Evolutionary conservation across 2,329 filamentous ascomycete genomes (phyloP), one percentile per base, ranked within the genome.

Genomic region (Talaromyces marneffei): DNA sequence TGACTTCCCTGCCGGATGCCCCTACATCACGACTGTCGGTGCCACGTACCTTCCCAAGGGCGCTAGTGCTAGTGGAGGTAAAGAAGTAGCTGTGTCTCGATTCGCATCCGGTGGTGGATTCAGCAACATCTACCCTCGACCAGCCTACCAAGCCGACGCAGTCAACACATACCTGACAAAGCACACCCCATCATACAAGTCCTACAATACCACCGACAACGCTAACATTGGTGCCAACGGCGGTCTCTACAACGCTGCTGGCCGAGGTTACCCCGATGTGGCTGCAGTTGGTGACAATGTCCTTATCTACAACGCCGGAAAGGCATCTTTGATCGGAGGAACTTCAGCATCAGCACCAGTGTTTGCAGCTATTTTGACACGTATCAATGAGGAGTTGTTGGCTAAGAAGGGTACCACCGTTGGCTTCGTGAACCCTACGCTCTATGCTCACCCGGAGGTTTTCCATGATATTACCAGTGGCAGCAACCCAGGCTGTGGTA

Each of bases 381-480:
- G 89, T 4, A 74, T 89, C 60, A 89, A 89, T 65, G 85, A 88
- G 66, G 84, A 82, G 0, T 75, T 84, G 37, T 70, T 87, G 20
- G 72, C 78, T 0, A 74, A 72, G 6, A 81, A 81, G 4, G 79
- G 82, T 68, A 68, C 78, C 0, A 71, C 77, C 0, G 72, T 87
- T 40, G 85, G 85, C 0, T 87, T 84, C 74, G 64, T 87, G 53
- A 87, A 87, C 66, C 84, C 84, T 0, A 85, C 82, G 80, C 68
- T 87, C 4, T 87, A 87, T 68, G 70, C 59, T n/a, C 31, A 75
- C 40, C 70, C 72, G 0, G 67, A 68, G 48, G 70, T 65, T 0
- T 72, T 75, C 50, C 66, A 69, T 52, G 72, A 75, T 60, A 64
- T 75, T 5, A 73, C 70, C 5, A 55, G 62, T 16, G 72, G 72